Conservation (phyloP, 2,329 filamentous ascomycete genomes). For the Epichloe glyceriae region DNA sequence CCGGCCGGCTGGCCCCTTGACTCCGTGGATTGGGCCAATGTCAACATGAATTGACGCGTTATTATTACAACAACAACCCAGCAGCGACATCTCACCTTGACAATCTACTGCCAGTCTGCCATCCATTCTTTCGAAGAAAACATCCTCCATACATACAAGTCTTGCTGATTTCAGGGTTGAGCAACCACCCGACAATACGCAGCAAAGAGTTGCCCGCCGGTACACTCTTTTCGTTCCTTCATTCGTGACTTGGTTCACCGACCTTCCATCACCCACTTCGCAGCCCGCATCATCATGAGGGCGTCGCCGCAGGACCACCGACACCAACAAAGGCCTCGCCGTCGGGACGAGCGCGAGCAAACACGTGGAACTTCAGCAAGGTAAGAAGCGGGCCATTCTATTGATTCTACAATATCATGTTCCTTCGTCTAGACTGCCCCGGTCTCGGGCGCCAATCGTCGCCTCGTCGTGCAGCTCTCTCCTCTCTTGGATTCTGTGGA, state of each 20-base stretch:
- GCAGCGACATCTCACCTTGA: too few relatives aligned
- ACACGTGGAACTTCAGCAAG: constrained; percentile 31
- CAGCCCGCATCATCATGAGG: constrained; percentile 7
- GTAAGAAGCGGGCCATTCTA: constrained; percentile 12
- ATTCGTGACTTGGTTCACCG: not conserved
- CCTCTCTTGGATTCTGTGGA: not conserved
- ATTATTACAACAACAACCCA: too few relatives aligned
- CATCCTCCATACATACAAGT: too few relatives aligned
- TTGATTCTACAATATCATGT: not conserved
- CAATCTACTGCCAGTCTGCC: too few relatives aligned
- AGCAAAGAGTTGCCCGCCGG: too few relatives aligned
- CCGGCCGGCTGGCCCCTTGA: too few relatives aligned
- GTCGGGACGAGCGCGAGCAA: constrained; percentile 19
- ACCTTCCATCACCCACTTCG: not conserved
- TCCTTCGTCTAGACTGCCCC: not conserved
- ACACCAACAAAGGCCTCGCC: constrained; percentile 13
- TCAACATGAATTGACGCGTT: too few relatives aligned
- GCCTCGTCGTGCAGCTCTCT: not conserved
- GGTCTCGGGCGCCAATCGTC: not conserved
- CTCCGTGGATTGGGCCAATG: too few relatives aligned
- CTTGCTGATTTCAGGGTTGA: too few relatives aligned
- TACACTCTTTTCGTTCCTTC: too few relatives aligned
- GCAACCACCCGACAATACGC: too few relatives aligned
- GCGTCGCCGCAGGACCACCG: constrained; percentile 23
- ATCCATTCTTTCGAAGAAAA: too few relatives aligned